phyloP scores from a whole-genome alignment of 768 basidiomycete genomes.

The Lepiota subincarnata region DNA sequence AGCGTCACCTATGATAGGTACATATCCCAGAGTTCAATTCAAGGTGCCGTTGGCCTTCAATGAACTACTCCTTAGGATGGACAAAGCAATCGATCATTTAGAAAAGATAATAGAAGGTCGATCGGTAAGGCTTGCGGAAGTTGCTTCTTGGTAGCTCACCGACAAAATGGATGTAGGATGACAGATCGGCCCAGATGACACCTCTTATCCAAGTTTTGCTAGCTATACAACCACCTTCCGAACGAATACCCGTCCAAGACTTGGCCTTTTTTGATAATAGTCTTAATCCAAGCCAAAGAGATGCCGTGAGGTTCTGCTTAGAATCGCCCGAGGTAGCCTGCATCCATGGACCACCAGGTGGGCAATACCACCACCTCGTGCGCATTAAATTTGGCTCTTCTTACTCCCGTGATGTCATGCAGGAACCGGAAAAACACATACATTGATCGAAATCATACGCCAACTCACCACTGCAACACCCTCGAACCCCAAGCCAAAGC shows the following conservation, averaged over 20 bases:
- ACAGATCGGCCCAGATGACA: constrained; percentile 40
- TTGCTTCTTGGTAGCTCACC: not conserved
- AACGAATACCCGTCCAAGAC: constrained; percentile 28
- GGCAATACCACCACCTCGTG: not conserved
- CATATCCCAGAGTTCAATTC: not conserved
- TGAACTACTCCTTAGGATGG: constrained; percentile 59
- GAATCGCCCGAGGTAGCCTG: constrained; percentile 80
- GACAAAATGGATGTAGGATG: constrained; percentile 25
- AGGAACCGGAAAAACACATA: constrained; percentile 96
- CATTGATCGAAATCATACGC: constrained; percentile 88
- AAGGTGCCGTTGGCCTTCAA: not conserved
- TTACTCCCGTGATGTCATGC: not conserved
- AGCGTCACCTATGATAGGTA: constrained; percentile 88
- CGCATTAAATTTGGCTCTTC: not conserved
- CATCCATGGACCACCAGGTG: constrained; percentile 97
- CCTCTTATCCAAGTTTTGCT: constrained; percentile 67
- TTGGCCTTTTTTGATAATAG: constrained; percentile 69
- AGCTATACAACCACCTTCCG: constrained; percentile 52
- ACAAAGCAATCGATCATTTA: constrained; percentile 68
- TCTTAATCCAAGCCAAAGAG: constrained; percentile 81
- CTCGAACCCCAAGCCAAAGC: constrained; percentile 45
- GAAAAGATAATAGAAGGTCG: constrained; percentile 31
- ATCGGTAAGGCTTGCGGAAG: constrained; percentile 11
- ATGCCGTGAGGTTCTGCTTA: constrained; percentile 80
- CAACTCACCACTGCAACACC: constrained; percentile 59